phyloP scores from a whole-genome alignment of 2,329 filamentous ascomycete genomes.

The Aureobasidium sp. region DNA sequence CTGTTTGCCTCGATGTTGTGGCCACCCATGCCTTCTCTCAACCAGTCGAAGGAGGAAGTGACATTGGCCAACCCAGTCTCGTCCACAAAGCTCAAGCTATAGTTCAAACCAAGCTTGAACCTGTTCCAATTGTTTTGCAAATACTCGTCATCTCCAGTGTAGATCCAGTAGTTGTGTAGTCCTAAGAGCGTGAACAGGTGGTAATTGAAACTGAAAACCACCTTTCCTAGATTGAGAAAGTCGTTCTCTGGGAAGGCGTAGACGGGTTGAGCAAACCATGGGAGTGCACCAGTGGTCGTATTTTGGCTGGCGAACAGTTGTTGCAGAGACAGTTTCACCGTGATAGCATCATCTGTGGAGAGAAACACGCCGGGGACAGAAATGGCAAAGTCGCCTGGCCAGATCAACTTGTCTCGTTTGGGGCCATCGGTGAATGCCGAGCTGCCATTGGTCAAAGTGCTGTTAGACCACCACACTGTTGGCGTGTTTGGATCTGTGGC shows the following conservation, averaged over 20 bases:
- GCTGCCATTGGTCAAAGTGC: conserved; percentile 34
- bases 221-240: conserved; percentile 17
- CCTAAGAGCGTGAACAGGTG: conserved; percentile 46
- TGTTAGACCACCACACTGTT: conserved; percentile 36
- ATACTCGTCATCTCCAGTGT: conserved; percentile 34
- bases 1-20: conserved; percentile 43
- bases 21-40: conserved; percentile 45
- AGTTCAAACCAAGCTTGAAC: conserved; percentile 39
- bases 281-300: conserved; percentile 28
- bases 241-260: conserved; percentile 42
- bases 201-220: conserved; percentile 50
- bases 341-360: conserved; percentile 40
- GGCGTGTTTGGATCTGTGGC: conserved; percentile 18
- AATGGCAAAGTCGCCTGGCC: conserved; percentile 56
- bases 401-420: conserved; percentile 54
- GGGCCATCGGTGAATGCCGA: conserved; percentile 45
- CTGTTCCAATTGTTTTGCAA: conserved; percentile 37
- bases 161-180: conserved; percentile 37
- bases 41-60: conserved; percentile 40
- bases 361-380: conserved; percentile 49
- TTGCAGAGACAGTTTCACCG: conserved; percentile 21
- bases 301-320: conserved; percentile 26
- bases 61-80: conserved; percentile 40
- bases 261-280: conserved; percentile 25
- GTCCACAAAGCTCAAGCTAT: conserved; percentile 36